Base-by-base conservation (phyloP, 108 stramenopile species). In the Discostella pseudostelligera region DNA sequence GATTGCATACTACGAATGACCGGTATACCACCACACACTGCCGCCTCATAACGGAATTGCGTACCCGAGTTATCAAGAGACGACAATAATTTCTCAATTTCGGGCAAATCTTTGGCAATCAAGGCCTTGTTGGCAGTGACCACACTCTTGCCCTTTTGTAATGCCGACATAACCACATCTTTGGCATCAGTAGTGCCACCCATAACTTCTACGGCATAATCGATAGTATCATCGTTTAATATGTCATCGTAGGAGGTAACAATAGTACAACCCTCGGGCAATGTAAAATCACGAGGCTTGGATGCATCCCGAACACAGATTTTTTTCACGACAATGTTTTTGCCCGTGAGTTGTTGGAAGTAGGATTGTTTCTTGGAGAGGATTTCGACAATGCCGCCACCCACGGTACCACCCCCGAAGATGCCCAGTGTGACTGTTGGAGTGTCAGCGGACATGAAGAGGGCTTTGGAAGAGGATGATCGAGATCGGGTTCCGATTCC, bases 91-190 rank as follows among this genome's bases (percentile, higher is more conserved):
- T 48, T 76, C 76, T 93, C 90, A 67, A 97, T 92, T 71, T 96
- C 95, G 28, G 87, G 80, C 48, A 98, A 70, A 69, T 87, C 73
- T 35, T 76, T 83, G 51, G 97, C 97, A 75, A 98, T 93, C 62
- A 98, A 69, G 44, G 97, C 97, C 85, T 98, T 98, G 83, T 98
- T 98, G 62, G 97, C 97, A 50, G 97, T 96, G 16, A 98, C 88
- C 36, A 98, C 97, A 55, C 95, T 69, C 71, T 96, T 96, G 43
- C 93, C 90, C 32, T 51, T 80, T 16, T 60, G 19, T 35, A 98
- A 63, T 8, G 95, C 89, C 11, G 37, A 59, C 62, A 76, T 80
- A 9, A 98, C 90, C 16, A 96, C 83, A 61, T 94, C 88, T 72
- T 96, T 95, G 70, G 96, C 97, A 14, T 81, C 71, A 53, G 89